phyloP scores from a whole-genome alignment of 2,329 filamentous ascomycete species.

The Epichloe glyceriae region DNA sequence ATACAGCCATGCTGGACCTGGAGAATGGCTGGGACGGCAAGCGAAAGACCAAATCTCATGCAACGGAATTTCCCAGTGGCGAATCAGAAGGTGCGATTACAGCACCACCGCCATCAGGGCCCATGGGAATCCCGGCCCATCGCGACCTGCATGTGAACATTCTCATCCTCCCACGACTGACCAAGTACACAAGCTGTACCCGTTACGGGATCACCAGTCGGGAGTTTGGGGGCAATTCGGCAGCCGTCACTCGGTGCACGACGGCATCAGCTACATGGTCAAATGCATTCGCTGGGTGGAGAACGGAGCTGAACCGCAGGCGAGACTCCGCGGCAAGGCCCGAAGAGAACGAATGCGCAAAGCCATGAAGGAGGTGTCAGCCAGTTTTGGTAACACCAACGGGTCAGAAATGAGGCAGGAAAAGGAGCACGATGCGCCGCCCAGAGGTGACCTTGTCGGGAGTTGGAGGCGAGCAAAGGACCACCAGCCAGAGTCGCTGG shows the following conservation, averaged over 20 bases:
- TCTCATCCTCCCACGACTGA: constrained; percentile 65
- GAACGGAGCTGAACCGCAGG: constrained; percentile 51
- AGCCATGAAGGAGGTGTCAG: constrained; percentile 39
- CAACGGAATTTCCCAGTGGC: constrained; percentile 18
- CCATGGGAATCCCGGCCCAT: constrained; percentile 49
- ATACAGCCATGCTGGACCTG: constrained; percentile 52
- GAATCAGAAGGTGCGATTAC: constrained; percentile 32
- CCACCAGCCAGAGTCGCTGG: constrained; percentile 11
- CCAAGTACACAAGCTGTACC: constrained; percentile 62
- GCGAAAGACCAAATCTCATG: constrained; percentile 19
- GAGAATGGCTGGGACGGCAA: constrained; percentile 22
- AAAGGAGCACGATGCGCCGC: constrained; percentile 12
- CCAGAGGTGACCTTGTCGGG: constrained; percentile 19
- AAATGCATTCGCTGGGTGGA: constrained; percentile 73
- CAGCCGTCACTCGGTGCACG: constrained; percentile 43
- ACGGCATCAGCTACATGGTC: constrained; percentile 83
- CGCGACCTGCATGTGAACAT: constrained; percentile 81
- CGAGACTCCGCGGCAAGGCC: constrained; percentile 41
- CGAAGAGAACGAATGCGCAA: constrained; percentile 43
- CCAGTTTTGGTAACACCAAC: constrained; percentile 19
- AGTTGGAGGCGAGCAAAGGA: constrained; percentile 21
- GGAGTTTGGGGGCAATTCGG: constrained; percentile 51
- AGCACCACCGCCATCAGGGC: constrained; percentile 44
- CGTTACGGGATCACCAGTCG: constrained; percentile 74
- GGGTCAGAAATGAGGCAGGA: constrained; percentile 14